Evolutionary conservation across 1,284 basidiomycete genomes (phyloP), one percentile per base, ranked within the genome.

Genomic region (Trichosporon coremiiforme): DNA sequence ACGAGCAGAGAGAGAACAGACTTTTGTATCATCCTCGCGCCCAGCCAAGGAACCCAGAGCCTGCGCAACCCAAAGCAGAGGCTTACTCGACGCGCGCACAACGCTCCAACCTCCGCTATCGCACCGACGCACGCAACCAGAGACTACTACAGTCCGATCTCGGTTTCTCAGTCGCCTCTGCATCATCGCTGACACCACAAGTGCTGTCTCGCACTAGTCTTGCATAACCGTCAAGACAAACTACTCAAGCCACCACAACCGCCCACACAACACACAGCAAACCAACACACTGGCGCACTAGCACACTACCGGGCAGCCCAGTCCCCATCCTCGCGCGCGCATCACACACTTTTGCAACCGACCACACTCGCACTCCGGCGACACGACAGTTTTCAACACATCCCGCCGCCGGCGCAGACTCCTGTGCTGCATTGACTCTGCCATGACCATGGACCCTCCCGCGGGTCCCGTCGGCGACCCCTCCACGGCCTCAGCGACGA

Each of bases 401-500:
- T 53, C 50, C n/a, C 50, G 50, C 50, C 22, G 20, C 22, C 50
- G 50, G 22, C 50, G 50, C 50, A 53, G 50, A 53, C 50, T 53
- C 9, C 20, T 53, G 50, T 22, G 50, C 50, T 53, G 50, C 50
- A 53, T 17, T 17, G 25, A 25, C 25, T 35, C 31, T 35, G 33
- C 29, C 31, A 62, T 62, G 57, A 62, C 57, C 57, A 62, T 35
- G 57, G 57, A 62, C 8, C 29, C 57, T 29, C 31, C 57, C 31
- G 31, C 57, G 57, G 50, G 50, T n/a, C 50, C 50, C 20, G 41
- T n/a, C 41, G 41, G 41, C 41, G 17, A 45, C 17, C 41, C 41
- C 17, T n/a, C 41, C 17, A 45, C 41, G 17, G 12, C 41, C 17
- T 45, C 41, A 6, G 17, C 17, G 17, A 45, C 41, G 17, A 45